These are phyloP conservation scores for Suillus subluteus DNA, from an alignment of 768 basidiomycete species.

Conservation along the genomic window DNA sequence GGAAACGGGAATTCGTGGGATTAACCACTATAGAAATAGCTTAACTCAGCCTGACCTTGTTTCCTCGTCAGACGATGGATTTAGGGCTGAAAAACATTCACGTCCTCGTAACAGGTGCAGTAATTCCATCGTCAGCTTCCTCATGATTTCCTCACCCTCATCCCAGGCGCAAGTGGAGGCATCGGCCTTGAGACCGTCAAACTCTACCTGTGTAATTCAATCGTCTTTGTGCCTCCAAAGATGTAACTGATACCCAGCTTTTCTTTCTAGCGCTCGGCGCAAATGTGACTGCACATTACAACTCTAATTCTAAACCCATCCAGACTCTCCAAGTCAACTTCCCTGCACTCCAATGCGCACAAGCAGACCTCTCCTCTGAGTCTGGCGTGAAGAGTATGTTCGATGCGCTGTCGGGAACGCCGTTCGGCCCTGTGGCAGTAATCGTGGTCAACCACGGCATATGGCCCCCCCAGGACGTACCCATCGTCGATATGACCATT, in stretches of 20 bases:
- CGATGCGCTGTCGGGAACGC: constrained; percentile 34
- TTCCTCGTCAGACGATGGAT: constrained; percentile 43
- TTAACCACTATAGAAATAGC: not conserved
- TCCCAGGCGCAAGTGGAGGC: constrained; percentile 70
- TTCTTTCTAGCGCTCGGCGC: constrained; percentile 62
- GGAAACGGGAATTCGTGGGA: not conserved
- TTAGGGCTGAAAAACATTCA: constrained; percentile 63
- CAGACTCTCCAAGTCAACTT: constrained; percentile 43
- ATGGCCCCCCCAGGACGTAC: constrained; percentile 47
- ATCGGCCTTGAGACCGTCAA: constrained; percentile 70
- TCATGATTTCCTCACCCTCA: not conserved
- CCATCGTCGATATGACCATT: constrained; percentile 60
- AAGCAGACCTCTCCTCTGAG: constrained; percentile 64
- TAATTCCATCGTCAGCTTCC: not conserved
- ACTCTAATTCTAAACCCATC: constrained; percentile 50
- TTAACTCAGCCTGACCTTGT: not conserved
- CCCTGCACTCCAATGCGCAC: constrained; percentile 39
- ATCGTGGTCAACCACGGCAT: constrained; percentile 66
- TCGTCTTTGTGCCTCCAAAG: not conserved
- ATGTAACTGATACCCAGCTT: not conserved
- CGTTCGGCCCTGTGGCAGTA: constrained; percentile 58
- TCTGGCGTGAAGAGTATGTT: constrained; percentile 56
- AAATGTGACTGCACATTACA: constrained; percentile 73
- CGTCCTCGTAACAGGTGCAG: constrained; percentile 71
- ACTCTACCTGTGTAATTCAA: constrained; percentile 54